A percentile compares a stretch with the other conserved stretches of the same genome.
phyloP scores from a whole-genome alignment of 257 asterid genomes.

The Eustoma russellianum region DNA sequence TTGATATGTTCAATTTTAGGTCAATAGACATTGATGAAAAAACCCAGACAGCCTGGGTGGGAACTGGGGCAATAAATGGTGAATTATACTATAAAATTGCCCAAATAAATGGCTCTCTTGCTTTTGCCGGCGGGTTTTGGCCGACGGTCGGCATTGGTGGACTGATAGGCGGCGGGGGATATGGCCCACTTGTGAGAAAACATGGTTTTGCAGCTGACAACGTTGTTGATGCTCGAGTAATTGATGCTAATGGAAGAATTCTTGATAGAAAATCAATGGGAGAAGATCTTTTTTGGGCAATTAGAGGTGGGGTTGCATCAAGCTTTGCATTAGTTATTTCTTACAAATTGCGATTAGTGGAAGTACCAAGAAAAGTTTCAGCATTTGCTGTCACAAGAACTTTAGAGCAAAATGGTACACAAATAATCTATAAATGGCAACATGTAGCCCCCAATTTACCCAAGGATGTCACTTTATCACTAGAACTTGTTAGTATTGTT shows the following conservation, averaged over 20 bases:
- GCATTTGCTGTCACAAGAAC: not conserved
- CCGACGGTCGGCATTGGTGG: not conserved
- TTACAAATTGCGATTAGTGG: not conserved
- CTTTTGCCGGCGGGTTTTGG: not conserved
- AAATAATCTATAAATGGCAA: constrained; percentile 5
- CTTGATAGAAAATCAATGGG: constrained; percentile 4
- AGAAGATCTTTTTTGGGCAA: not conserved
- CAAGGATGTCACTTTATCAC: not conserved
- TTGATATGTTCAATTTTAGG: constrained; percentile 1
- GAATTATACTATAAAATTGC: not conserved
- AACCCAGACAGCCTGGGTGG: constrained; percentile 1
- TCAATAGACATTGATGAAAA: not conserved
- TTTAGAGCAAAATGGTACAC: not conserved
- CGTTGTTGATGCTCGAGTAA: not conserved
- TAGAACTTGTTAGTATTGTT: not conserved
- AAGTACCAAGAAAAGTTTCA: not conserved
- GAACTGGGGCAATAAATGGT: not conserved
- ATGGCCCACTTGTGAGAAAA: not conserved
- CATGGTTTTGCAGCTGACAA: not conserved
- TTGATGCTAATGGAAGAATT: not conserved
- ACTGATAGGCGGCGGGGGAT: not conserved
- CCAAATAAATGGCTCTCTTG: not conserved
- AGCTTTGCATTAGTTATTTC: not conserved
- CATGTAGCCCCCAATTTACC: not conserved
- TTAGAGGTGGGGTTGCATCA: constrained; percentile 4